These are phyloP conservation scores for Lasiodiplodia gonubiensis DNA, from an alignment of 2,329 filamentous ascomycete genomes.

Conservation along the genomic window DNA sequence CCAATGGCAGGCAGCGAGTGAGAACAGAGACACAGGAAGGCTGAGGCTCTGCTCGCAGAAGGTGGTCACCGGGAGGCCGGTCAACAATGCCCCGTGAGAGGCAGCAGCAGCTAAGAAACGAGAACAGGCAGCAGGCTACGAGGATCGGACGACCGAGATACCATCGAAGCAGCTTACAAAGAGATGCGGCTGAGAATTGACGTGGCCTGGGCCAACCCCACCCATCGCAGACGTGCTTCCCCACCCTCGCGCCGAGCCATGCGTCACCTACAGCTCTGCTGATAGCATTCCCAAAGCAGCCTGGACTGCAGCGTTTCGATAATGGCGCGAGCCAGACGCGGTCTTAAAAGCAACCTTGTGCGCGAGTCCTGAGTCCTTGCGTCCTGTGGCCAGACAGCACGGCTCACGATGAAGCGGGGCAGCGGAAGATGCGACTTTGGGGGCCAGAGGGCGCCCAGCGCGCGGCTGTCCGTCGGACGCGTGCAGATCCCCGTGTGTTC, in stretches of 20 bases:
- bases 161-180: background rate
- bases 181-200: slow-evolving; percentile 17
- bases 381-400: background rate
- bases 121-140: slow-evolving; percentile 10
- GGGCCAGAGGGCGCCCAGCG: background rate
- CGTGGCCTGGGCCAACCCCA: slow-evolving; percentile 15
- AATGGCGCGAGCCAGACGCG: background rate
- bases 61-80: slow-evolving; percentile 7
- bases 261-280: background rate
- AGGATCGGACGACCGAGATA: background rate
- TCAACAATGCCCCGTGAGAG: slow-evolving; percentile 2
- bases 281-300: slow-evolving; percentile 17
- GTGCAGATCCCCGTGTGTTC: background rate
- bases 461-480: background rate
- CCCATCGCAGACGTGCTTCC: background rate
- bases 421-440: background rate
- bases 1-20: background rate
- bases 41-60: background rate
- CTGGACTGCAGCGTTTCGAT: background rate
- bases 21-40: background rate
- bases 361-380: slow-evolving; percentile 10
- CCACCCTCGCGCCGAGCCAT: background rate
- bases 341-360: background rate
- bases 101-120: slow-evolving; percentile 1
- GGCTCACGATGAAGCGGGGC: background rate